Percentiles rank a stretch among this genome's conserved stretches.
These are phyloP conservation scores for Physcia stellaris DNA, from an alignment of 495 filamentous ascomycete genomes.

Conservation along the genomic window DNA sequence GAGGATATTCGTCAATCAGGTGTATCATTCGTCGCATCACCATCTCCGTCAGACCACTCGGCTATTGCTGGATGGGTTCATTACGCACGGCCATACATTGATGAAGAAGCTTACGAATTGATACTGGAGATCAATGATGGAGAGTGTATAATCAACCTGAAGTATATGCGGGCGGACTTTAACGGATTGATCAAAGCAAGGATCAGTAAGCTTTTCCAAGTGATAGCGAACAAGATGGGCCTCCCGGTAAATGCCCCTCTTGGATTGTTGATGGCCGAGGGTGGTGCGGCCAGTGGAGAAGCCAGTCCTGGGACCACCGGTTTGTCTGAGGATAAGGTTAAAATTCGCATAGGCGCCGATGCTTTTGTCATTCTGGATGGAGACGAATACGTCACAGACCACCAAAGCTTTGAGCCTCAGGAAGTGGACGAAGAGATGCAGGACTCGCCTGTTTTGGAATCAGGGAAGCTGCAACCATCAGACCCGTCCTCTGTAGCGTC, in stretches of 20 bases:
- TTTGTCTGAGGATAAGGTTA: constrained; percentile 55
- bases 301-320: constrained; percentile 57
- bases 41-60: constrained; percentile 8
- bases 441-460: constrained; percentile 3
- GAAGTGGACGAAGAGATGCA: constrained; percentile 5
- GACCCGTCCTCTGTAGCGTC: background rate
- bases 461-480: background rate
- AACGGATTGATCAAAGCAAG: constrained; percentile 50
- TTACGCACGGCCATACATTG: constrained; percentile 73
- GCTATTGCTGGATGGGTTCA: constrained; percentile 46
- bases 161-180: constrained; percentile 51
- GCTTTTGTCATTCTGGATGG: constrained; percentile 63
- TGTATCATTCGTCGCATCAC: constrained; percentile 46
- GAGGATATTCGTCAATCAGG: constrained; percentile 80
- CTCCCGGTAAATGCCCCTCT: constrained; percentile 51
- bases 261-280: constrained; percentile 48
- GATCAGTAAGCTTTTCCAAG: constrained; percentile 60
- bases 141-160: constrained; percentile 47
- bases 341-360: constrained; percentile 51
- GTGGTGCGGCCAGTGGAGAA: constrained; percentile 33
- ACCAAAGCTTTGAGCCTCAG: background rate
- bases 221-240: constrained; percentile 69
- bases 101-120: constrained; percentile 57
- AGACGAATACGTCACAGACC: constrained; percentile 22
- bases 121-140: constrained; percentile 69